phyloP scores from a whole-genome alignment of 2,329 filamentous ascomycete genomes.

The Cladosporium sp. region DNA sequence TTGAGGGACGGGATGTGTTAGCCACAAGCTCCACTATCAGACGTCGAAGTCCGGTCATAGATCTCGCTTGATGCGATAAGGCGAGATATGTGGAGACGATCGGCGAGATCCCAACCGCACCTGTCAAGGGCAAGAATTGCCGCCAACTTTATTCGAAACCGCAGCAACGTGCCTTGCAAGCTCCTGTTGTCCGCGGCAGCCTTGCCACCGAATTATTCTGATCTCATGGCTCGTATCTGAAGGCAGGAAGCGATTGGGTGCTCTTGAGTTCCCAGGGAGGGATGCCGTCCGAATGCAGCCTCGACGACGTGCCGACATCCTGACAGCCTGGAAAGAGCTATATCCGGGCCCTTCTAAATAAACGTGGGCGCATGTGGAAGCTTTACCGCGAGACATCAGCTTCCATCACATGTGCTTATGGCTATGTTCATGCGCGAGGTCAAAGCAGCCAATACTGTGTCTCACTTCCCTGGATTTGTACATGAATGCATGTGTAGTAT shows the following conservation, averaged over 20 bases:
- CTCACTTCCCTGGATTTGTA: neutral
- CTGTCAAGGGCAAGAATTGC: neutral
- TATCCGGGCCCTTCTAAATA: neutral
- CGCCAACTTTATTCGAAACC: neutral
- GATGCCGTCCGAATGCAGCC: neutral
- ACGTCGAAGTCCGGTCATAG: neutral
- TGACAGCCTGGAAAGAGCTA: neutral
- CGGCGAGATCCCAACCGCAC: neutral
- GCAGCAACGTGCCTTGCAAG: neutral
- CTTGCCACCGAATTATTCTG: neutral
- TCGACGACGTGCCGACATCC: neutral
- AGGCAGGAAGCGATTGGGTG: neutral
- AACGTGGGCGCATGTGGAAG: neutral
- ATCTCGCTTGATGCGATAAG: neutral
- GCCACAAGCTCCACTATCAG: constrained; percentile 1
- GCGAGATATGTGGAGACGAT: constrained; percentile 1
- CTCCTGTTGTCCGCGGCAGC: neutral
- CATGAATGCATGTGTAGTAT: neutral
- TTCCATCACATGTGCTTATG: neutral
- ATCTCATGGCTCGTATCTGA: neutral
- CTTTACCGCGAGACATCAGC: neutral
- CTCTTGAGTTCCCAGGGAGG: neutral
- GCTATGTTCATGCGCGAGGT: neutral
- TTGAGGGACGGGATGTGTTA: neutral
- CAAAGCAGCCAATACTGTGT: neutral